Evolutionary conservation across 345 rosid genomes (phyloP).

Genomic region (Fremontodendron californicum): DNA sequence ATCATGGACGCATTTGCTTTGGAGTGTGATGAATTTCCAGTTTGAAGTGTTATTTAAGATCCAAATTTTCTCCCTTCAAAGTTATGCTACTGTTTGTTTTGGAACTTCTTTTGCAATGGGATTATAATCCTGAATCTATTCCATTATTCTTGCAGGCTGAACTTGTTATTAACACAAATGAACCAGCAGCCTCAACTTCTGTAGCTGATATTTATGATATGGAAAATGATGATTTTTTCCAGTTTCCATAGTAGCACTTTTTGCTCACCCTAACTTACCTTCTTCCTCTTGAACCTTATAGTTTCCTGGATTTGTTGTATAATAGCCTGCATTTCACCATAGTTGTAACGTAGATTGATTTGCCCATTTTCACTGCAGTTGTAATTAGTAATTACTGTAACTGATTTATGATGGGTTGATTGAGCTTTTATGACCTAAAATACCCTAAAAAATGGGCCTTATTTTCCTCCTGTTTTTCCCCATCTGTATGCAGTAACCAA

Average conservation of each 20-base stretch:
- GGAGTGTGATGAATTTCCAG: not conserved
- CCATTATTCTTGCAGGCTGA: slow-evolving; percentile 51
- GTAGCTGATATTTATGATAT: slow-evolving; percentile 35
- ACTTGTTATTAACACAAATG: slow-evolving; percentile 43
- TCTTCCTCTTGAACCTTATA: not conserved
- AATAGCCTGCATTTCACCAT: not conserved
- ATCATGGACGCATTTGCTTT: not conserved
- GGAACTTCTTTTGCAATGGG: not conserved
- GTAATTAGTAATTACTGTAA: not conserved
- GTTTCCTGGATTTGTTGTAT: slow-evolving; percentile 1
- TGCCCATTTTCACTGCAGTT: not conserved
- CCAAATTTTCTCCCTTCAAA: not conserved
- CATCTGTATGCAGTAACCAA: too few species aligned
- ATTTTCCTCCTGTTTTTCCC: too few species aligned
- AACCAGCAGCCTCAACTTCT: slow-evolving; percentile 31
- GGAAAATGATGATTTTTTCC: slow-evolving; percentile 40
- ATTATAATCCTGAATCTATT: not conserved
- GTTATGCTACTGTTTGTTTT: not conserved
- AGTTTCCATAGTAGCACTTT: slow-evolving; percentile 25
- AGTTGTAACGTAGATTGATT: not conserved
- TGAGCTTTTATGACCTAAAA: too few species aligned
- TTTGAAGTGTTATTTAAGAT: not conserved
- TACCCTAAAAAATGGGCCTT: too few species aligned
- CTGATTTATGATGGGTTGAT: not conserved
- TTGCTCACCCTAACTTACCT: slow-evolving; percentile 10